Percentiles rank a stretch among this genome's conserved stretches.
Conservation (phyloP, 2,329 filamentous ascomycete genomes). For the Endocalyx cinctus region DNA sequence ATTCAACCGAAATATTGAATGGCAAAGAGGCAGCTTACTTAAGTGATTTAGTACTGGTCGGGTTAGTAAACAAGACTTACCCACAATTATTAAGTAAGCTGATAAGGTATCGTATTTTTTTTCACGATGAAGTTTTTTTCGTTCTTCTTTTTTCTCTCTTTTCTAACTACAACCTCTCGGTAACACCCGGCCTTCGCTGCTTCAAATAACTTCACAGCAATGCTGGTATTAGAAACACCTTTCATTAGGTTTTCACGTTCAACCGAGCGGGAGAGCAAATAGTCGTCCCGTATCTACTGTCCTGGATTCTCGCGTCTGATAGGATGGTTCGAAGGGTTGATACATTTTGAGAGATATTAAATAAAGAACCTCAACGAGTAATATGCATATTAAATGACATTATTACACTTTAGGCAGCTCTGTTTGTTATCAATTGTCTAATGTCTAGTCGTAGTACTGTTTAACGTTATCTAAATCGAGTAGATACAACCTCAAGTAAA, state of each 20-base stretch:
- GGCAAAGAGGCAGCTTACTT: too few species aligned
- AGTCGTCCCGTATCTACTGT: slow-evolving; percentile 82
- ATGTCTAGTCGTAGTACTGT: too few species aligned
- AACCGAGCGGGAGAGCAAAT: slow-evolving; percentile 30
- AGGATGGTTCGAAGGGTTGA: slow-evolving; percentile 81
- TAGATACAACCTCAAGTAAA: too few species aligned
- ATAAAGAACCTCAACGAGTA: too few species aligned
- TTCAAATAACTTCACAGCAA: slow-evolving; percentile 21
- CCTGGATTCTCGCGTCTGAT: slow-evolving; percentile 70
- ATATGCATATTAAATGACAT: too few species aligned
- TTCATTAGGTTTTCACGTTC: slow-evolving; percentile 26
- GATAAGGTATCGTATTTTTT: slow-evolving; percentile 1
- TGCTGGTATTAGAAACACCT: slow-evolving; percentile 24
- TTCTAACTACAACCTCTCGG: background rate
- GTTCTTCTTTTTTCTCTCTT: slow-evolving; percentile 31
- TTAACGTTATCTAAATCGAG: too few species aligned
- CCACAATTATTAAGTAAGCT: too few species aligned
- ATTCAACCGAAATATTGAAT: too few species aligned
- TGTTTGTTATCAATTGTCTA: too few species aligned
- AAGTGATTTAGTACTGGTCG: too few species aligned
- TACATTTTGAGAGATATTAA: slow-evolving; percentile 52
- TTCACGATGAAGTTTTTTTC: slow-evolving; percentile 19
- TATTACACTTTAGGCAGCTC: too few species aligned
- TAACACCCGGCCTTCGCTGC: background rate
- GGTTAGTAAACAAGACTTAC: too few species aligned